Conservation (phyloP, 2,329 filamentous ascomycete species). For the Lasiodiplodia sp. region DNA sequence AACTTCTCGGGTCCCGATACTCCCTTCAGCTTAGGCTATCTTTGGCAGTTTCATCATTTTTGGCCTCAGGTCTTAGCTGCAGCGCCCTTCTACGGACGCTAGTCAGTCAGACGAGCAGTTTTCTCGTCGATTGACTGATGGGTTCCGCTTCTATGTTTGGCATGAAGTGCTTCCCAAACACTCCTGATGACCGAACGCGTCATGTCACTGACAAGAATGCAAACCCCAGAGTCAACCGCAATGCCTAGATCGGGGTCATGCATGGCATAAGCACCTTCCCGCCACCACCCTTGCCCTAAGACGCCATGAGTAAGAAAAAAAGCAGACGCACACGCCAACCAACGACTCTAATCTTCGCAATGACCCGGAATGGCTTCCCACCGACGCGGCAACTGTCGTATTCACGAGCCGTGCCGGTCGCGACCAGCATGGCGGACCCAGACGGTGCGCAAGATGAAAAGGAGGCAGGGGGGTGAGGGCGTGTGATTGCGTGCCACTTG, state of each 20-base stretch:
- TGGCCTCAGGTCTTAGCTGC: not conserved
- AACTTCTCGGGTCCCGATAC: not conserved
- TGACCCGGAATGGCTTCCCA: not conserved
- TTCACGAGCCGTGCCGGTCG: slow-evolving; percentile 20
- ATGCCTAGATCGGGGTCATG: not conserved
- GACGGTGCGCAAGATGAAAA: not conserved
- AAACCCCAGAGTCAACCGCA: not conserved
- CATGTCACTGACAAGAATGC: not conserved
- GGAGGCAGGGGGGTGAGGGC: not conserved
- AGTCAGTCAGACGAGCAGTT: not conserved
- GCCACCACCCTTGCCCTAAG: not conserved
- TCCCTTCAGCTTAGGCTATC: not conserved
- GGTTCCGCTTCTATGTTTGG: not conserved
- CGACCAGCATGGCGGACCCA: slow-evolving; percentile 7
- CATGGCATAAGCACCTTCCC: not conserved
- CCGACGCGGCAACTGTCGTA: not conserved
- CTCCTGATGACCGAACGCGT: not conserved
- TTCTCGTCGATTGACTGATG: not conserved
- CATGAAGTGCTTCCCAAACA: not conserved
- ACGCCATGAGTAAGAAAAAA: not conserved
- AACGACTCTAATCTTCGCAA: not conserved
- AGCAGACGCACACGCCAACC: slow-evolving; percentile 9
- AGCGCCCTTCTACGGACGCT: not conserved
- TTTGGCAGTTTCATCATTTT: not conserved
- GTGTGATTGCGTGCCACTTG: not conserved